phyloP scores from a whole-genome alignment of 2,329 filamentous ascomycete species.

The Aspergillus tanneri region DNA sequence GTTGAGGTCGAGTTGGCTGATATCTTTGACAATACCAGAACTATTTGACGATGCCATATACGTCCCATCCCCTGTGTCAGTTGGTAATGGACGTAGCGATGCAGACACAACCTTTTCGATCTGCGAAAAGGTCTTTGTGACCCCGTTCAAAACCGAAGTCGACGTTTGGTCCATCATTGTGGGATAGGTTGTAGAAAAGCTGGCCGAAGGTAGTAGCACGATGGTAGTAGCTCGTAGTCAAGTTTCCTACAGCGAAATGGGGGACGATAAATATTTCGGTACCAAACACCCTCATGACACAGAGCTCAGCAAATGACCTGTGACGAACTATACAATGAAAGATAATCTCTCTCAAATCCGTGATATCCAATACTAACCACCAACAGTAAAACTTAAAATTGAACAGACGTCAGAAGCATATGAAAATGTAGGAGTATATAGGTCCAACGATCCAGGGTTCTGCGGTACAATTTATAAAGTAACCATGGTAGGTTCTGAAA shows the following conservation, averaged over 20 bases:
- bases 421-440: background rate
- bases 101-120: slow-evolving; percentile 42
- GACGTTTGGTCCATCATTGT: slow-evolving; percentile 23
- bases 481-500: background rate
- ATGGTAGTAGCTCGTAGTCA: background rate
- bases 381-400: background rate
- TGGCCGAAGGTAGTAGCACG: background rate
- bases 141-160: slow-evolving; percentile 29
- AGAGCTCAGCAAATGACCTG: background rate
- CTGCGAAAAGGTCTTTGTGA: slow-evolving; percentile 38
- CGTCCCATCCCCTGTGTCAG: slow-evolving; percentile 42
- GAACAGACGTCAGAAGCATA: background rate
- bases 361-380: background rate
- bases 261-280: background rate
- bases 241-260: background rate
- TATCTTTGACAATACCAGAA: slow-evolving; percentile 44
- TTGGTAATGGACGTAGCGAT: slow-evolving; percentile 44
- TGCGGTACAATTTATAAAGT: background rate
- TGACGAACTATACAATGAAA: background rate
- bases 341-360: background rate
- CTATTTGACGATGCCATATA: slow-evolving; percentile 37
- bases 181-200: background rate
- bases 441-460: background rate
- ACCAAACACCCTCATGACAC: background rate
- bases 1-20: slow-evolving; percentile 49